Evolutionary conservation across 2,329 filamentous ascomycete genomes (phyloP).

Genomic region (Fusarium sp.): DNA sequence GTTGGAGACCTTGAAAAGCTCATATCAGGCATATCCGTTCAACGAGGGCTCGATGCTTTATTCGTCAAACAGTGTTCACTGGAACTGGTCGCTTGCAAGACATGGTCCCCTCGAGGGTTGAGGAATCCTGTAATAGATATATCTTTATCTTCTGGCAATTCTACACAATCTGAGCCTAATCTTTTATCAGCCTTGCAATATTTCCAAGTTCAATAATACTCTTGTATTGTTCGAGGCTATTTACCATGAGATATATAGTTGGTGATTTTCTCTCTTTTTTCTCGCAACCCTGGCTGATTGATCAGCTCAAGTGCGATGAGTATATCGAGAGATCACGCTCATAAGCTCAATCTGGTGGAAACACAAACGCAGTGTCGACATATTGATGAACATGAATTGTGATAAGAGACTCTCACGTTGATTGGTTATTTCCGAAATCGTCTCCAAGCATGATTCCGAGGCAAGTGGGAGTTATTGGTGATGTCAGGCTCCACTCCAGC

Average conservation of each 20-base stretch:
- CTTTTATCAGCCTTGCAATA: neutral
- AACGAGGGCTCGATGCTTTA: neutral
- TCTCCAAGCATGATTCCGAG: slow-evolving; percentile 5
- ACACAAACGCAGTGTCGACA: neutral
- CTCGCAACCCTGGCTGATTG: neutral
- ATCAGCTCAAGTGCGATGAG: neutral
- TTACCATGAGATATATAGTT: neutral
- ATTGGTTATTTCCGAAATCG: slow-evolving; percentile 13
- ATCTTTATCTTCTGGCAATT: neutral
- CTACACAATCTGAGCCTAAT: neutral
- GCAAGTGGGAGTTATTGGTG: slow-evolving; percentile 16
- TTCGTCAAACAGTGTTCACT: neutral
- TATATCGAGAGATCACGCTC: neutral
- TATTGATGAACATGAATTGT: neutral
- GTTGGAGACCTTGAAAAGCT: neutral
- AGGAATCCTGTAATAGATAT: neutral
- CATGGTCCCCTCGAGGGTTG: neutral
- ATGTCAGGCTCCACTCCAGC: slow-evolving; percentile 38
- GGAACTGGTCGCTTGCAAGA: neutral
- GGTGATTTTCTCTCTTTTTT: neutral
- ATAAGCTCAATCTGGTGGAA: neutral
- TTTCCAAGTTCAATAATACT: neutral
- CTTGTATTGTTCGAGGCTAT: neutral
- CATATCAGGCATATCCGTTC: neutral
- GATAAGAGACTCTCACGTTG: neutral